A percentile compares a stretch with the other conserved stretches of the same genome.
Conservation (phyloP, 1,139 yeast genomes). For the Hyphopichia burtonii region DNA sequence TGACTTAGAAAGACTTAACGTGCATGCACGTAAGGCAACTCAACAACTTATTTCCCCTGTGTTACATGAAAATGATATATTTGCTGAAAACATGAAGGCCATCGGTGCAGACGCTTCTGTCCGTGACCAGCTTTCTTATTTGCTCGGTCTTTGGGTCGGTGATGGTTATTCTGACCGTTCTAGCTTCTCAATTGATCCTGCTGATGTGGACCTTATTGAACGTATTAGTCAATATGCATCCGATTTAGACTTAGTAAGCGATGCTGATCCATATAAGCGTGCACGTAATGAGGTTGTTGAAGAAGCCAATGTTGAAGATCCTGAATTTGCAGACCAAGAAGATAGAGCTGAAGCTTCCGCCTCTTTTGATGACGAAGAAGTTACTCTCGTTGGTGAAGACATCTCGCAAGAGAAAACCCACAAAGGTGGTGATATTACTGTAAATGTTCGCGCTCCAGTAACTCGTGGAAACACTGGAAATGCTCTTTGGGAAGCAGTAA, state of each 20-base stretch:
- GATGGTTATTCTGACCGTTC: constrained; percentile 12
- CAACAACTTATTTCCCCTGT: constrained; percentile 34
- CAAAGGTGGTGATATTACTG: constrained; percentile 3
- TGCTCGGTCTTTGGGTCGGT: constrained; percentile 27
- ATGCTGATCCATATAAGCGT: too few species aligned
- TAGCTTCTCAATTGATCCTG: constrained; percentile 22
- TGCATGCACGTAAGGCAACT: constrained; percentile 21
- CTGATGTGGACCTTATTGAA: constrained; percentile 14
- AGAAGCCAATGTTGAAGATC: constrained; percentile 5
- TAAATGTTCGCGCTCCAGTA: constrained; percentile 1
- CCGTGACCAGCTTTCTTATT: constrained; percentile 26
- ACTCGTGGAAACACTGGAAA: constrained; percentile 4
- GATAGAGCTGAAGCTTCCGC: too few species aligned
- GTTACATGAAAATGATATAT: constrained; percentile 21
- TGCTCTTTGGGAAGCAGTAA: constrained; percentile 7
- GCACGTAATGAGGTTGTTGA: neutral
- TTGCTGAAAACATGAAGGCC: constrained; percentile 14
- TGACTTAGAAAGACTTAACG: constrained; percentile 18
- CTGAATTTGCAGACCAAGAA: neutral
- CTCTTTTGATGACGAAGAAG: constrained; percentile 1
- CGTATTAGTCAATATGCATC: constrained; percentile 15
- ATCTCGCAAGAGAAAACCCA: constrained; percentile 1
- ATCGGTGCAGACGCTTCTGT: constrained; percentile 12
- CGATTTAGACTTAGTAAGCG: constrained; percentile 14
- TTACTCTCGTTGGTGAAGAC: constrained; percentile 1